These are phyloP conservation scores for Trametopsis cervina DNA, from an alignment of 768 basidiomycete genomes.

Conservation along the genomic window DNA sequence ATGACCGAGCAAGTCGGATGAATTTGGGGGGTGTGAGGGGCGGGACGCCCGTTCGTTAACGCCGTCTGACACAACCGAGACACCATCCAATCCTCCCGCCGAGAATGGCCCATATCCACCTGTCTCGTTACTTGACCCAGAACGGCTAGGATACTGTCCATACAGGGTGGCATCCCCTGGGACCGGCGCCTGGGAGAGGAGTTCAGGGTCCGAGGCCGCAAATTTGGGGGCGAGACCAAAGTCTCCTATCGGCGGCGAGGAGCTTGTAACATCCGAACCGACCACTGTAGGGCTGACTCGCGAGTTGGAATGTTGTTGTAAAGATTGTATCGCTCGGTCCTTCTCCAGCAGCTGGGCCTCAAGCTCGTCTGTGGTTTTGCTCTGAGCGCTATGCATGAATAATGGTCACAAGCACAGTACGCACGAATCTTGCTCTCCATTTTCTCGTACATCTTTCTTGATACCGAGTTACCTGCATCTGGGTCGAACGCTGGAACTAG, in stretches of 20 bases:
- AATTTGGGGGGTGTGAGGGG: too few species aligned
- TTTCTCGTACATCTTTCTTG: conserved; percentile 55
- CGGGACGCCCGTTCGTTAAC: neutral
- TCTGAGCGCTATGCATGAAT: too few species aligned
- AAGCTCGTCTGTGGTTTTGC: conserved; percentile 52
- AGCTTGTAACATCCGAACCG: neutral
- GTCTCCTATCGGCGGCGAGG: neutral
- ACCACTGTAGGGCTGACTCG: neutral
- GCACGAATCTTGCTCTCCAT: conserved; percentile 64
- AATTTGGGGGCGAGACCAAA: neutral
- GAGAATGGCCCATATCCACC: neutral
- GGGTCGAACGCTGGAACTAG: conserved; percentile 34
- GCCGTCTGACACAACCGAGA: neutral
- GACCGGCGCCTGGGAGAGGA: neutral
- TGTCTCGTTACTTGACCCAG: neutral
- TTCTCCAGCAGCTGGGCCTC: conserved; percentile 58
- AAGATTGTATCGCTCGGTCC: conserved; percentile 22
- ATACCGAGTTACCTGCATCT: conserved; percentile 33
- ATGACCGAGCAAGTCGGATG: neutral
- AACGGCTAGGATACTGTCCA: neutral
- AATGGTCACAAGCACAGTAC: too few species aligned
- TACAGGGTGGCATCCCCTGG: neutral
- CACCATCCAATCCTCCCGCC: neutral
- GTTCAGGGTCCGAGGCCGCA: neutral
- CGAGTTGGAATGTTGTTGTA: neutral